These are phyloP conservation scores for Chimonanthus praecox DNA, from an alignment of 164 flowering plant genomes.

Conservation along the genomic window DNA sequence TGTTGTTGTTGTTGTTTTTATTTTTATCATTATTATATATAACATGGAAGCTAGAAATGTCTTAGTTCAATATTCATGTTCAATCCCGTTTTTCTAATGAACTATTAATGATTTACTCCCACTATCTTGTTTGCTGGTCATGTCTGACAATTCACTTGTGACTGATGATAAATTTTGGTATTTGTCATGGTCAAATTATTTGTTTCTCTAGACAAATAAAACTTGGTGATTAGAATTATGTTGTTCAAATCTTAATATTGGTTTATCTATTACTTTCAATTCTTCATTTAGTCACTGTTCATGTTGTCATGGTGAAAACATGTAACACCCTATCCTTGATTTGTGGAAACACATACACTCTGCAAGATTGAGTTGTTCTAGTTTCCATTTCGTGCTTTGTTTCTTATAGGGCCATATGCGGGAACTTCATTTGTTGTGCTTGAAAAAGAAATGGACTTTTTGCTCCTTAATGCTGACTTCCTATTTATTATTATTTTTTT, in stretches of 20 bases:
- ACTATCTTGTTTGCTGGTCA: neutral
- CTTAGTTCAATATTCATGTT: neutral
- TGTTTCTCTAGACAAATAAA: neutral
- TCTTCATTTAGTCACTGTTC: neutral
- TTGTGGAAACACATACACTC: neutral
- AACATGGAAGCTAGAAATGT: neutral
- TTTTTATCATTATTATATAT: neutral
- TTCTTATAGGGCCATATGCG: neutral
- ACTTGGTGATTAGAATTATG: neutral
- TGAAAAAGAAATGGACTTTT: neutral
- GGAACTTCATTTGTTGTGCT: neutral
- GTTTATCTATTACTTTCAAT: too few relatives aligned
- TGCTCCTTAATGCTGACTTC: neutral
- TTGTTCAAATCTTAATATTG: neutral
- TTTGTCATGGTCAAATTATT: neutral
- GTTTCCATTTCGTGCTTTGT: neutral
- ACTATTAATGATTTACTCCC: neutral
- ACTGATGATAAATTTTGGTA: neutral
- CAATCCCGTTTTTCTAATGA: neutral
- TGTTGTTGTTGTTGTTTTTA: too few relatives aligned
- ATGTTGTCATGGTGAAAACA: neutral
- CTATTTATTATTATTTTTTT: too few relatives aligned
- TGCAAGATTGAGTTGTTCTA: neutral
- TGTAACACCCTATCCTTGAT: neutral
- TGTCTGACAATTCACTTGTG: neutral